A percentile compares a stretch with the other conserved stretches of the same genome.
Evolutionary conservation across 2,329 filamentous ascomycete species (phyloP).

Genomic region (Aspergillus pseudoglaucus): DNA sequence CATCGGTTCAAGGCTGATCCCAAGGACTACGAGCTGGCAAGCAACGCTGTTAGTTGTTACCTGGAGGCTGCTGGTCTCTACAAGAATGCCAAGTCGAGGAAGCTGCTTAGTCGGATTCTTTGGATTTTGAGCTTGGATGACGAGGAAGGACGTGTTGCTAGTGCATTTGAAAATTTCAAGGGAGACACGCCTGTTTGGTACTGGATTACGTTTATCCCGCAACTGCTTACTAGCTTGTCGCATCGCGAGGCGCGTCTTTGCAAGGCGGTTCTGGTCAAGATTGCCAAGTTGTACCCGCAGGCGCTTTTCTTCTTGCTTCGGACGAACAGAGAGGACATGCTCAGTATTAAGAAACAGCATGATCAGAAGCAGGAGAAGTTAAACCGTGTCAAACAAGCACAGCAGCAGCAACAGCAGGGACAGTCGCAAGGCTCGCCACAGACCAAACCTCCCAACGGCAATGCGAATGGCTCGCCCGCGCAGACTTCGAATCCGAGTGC

Average conservation of each 20-base stretch:
- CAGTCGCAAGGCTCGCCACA: slow-evolving; percentile 39
- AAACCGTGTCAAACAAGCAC: slow-evolving; percentile 60
- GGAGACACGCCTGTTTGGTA: slow-evolving; percentile 98
- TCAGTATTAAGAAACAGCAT: slow-evolving; percentile 82
- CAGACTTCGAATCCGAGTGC: slow-evolving; percentile 46
- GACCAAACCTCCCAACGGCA: slow-evolving; percentile 35
- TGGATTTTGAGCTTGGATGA: slow-evolving; percentile 96
- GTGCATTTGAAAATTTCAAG: slow-evolving; percentile 92
- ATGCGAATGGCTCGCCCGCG: slow-evolving; percentile 37
- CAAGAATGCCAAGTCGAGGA: slow-evolving; percentile 94
- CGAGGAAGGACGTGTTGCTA: slow-evolving; percentile 70
- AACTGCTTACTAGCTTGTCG: slow-evolving; percentile 83
- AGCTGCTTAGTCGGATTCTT: slow-evolving; percentile 83
- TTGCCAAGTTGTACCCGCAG: slow-evolving; percentile 93
- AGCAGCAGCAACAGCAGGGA: slow-evolving; percentile 46
- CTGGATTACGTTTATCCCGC: slow-evolving; percentile 98
- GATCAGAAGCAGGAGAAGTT: slow-evolving; percentile 56
- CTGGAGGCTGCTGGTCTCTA: slow-evolving; percentile 92
- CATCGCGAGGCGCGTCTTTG: slow-evolving; percentile 87
- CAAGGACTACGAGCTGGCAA: slow-evolving; percentile 70
- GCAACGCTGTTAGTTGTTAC: slow-evolving; percentile 91
- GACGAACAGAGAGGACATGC: slow-evolving; percentile 90
- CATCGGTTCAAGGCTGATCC: slow-evolving; percentile 91
- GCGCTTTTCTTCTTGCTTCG: slow-evolving; percentile 91
- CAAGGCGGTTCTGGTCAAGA: slow-evolving; percentile 78